Evolutionary conservation across 1,284 basidiomycete genomes (phyloP).

Genomic region (Moniliella sp.): DNA sequence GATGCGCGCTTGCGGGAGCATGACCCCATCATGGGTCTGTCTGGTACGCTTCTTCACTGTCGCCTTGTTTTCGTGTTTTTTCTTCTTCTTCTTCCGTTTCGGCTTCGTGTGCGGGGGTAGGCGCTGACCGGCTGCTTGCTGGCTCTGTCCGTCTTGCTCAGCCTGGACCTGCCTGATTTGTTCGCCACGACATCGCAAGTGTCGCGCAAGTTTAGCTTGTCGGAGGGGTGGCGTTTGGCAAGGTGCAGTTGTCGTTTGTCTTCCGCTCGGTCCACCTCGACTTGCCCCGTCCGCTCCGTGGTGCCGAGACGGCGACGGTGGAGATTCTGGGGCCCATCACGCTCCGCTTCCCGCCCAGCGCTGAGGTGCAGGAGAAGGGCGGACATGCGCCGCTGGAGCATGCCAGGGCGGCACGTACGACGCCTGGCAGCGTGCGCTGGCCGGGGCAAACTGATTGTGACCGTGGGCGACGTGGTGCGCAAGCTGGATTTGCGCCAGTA

Average conservation of each 20-base stretch:
- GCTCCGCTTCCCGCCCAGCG: constrained; percentile 24
- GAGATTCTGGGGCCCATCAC: constrained; percentile 38
- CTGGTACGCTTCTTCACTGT: constrained; percentile 14
- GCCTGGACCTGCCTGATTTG: constrained; percentile 12
- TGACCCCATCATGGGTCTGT: constrained; percentile 44
- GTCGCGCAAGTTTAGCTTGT: constrained; percentile 42
- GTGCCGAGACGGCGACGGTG: constrained; percentile 54
- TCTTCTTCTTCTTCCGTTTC: too few relatives aligned
- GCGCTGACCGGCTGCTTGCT: too few relatives aligned
- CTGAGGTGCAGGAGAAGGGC: too few relatives aligned
- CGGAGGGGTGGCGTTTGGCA: constrained; percentile 50
- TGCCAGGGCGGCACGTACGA: too few relatives aligned
- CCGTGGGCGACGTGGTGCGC: too few relatives aligned
- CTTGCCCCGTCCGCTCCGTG: too few relatives aligned
- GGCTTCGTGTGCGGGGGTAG: too few relatives aligned
- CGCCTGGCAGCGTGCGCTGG: too few relatives aligned
- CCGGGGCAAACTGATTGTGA: too few relatives aligned
- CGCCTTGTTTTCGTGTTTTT: too few relatives aligned
- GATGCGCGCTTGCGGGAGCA: constrained; percentile 43
- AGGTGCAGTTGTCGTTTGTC: constrained; percentile 35
- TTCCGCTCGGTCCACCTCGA: constrained; percentile 42
- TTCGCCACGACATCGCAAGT: constrained; percentile 39
- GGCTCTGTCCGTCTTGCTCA: constrained; percentile 49
- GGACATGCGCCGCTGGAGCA: too few relatives aligned
- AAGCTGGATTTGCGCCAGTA: too few relatives aligned